Evolutionary conservation across 2,329 filamentous ascomycete species (phyloP).

Genomic region (Curvularia lunata): DNA sequence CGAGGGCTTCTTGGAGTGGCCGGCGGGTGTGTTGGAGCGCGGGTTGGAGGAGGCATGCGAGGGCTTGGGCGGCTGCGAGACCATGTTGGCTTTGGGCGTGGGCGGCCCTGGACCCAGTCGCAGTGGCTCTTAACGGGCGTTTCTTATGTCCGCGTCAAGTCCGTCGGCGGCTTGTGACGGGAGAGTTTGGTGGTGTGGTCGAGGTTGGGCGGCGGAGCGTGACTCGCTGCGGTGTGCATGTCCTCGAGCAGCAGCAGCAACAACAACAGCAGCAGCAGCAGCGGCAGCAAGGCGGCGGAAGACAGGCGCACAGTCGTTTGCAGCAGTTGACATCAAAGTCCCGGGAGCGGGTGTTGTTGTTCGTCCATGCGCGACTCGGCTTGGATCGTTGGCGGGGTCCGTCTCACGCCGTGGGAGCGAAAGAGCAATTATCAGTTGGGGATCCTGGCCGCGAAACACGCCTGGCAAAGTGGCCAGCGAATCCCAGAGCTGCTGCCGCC

Average conservation of each 20-base stretch:
- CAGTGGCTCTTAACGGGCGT: slow-evolving; percentile 1
- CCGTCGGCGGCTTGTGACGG: slow-evolving; percentile 2
- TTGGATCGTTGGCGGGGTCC: slow-evolving; percentile 30
- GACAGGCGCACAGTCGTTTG: slow-evolving; percentile 12
- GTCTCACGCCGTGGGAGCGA: slow-evolving; percentile 23
- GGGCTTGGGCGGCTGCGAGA: slow-evolving; percentile 34
- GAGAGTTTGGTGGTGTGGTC: slow-evolving; percentile 7
- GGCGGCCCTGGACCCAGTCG: slow-evolving; percentile 7
- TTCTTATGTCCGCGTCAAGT: slow-evolving; percentile 2
- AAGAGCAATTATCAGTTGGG: slow-evolving; percentile 35
- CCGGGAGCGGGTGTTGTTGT: slow-evolving; percentile 20
- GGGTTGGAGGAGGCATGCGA: slow-evolving; percentile 33
- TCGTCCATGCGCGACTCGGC: slow-evolving; percentile 29
- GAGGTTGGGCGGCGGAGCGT: slow-evolving; percentile 25
- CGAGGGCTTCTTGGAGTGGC: slow-evolving; percentile 41
- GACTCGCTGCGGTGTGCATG: slow-evolving; percentile 29
- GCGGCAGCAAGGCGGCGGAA: background rate
- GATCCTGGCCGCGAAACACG: slow-evolving; percentile 30
- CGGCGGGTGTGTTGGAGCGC: slow-evolving; percentile 33
- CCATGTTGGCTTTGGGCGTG: slow-evolving; percentile 26
- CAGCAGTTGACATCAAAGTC: slow-evolving; percentile 10
- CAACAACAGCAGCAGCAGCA: background rate
- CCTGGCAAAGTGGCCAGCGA: slow-evolving; percentile 24
- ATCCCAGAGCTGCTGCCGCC: slow-evolving; percentile 17
- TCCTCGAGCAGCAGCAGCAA: slow-evolving; percentile 14